Conservation (phyloP, 495 filamentous ascomycete genomes). For the Bathelium albidoporum region DNA sequence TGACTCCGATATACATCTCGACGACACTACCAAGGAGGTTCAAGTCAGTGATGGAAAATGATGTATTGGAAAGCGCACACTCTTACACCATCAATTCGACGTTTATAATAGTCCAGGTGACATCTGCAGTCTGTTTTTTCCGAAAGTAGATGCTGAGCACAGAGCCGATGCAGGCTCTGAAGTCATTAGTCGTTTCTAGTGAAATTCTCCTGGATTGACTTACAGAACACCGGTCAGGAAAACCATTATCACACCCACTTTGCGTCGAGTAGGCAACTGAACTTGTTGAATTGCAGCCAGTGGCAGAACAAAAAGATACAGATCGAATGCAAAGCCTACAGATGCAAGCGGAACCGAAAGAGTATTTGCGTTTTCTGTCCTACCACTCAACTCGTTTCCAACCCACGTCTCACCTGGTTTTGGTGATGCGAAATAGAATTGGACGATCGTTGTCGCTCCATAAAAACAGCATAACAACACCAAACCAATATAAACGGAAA, state of each 20-base stretch:
- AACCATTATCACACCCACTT: constrained; percentile 11
- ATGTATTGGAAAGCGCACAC: not conserved
- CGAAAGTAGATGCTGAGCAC: not conserved
- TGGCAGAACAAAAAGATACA: not conserved
- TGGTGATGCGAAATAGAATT: not conserved
- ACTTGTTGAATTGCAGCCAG: constrained; percentile 10
- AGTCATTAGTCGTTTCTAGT: not conserved
- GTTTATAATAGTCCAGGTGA: not conserved
- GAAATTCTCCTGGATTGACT: too few relatives aligned
- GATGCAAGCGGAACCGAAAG: not conserved
- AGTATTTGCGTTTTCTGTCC: not conserved
- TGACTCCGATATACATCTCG: constrained; percentile 11
- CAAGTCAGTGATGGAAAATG: not conserved
- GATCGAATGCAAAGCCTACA: not conserved
- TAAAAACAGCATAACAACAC: not conserved
- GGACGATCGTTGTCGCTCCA: not conserved
- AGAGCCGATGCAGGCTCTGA: not conserved
- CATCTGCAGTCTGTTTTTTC: not conserved
- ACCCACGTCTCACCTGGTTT: not conserved
- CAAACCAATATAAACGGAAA: constrained; percentile 7
- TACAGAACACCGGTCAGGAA: constrained; percentile 13
- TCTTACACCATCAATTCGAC: not conserved
- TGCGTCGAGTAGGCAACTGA: constrained; percentile 9
- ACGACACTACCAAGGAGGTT: not conserved
- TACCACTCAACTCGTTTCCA: not conserved